Base-by-base conservation (phyloP, 2,329 filamentous ascomycete genomes). In the Venturia asperata region DNA sequence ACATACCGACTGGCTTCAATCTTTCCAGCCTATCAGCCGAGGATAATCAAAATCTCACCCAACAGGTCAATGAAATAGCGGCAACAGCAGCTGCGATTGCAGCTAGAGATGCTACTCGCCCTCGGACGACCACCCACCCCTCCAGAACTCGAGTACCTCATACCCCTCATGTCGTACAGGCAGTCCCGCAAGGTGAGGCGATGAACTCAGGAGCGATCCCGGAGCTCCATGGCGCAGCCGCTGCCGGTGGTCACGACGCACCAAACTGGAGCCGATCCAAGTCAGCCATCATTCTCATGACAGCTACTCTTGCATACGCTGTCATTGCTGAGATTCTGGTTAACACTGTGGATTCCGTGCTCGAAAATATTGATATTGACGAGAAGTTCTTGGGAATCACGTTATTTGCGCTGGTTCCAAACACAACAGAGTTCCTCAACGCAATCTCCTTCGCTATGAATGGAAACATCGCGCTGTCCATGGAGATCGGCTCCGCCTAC, bases 401-500 rank as follows among this genome's bases (percentile, higher is more conserved):
- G 0, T 81, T 99, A 60, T 99, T 99, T 76, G 93, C 95, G 6
- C 82, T 99, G 68, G 95, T 99, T 9, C 94, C 94, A 15, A 99
- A 99, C 78, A 97, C 94, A 1, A 99, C 94, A 0, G 94, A 99
- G 74, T 99, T 99, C 74, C 76, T 99, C 87, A 99, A 99, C 77
- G 94, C 93, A 74, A 99, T 99, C 67, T 97, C 92, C 0, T 99
- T 99, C 75, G 94, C 94, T 64, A 99, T 99, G 93, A 97, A 99
- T 73, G 94, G 94, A 67, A 99, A 99, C 76, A 97, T 99, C 76
- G 94, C 94, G 0, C 80, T 99, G 21, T 97, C 92, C 45, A 99
- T 99, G 94, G 94, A 99, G 74, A 99, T 99, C 70, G 94, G 94
- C 70, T 97, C 92, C 0, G 93, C 93, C 1, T 99, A 99, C 73